Percentiles rank a stretch among this genome's conserved stretches.
Conservation (phyloP, 768 basidiomycete species). For the Trametes punicea region DNA sequence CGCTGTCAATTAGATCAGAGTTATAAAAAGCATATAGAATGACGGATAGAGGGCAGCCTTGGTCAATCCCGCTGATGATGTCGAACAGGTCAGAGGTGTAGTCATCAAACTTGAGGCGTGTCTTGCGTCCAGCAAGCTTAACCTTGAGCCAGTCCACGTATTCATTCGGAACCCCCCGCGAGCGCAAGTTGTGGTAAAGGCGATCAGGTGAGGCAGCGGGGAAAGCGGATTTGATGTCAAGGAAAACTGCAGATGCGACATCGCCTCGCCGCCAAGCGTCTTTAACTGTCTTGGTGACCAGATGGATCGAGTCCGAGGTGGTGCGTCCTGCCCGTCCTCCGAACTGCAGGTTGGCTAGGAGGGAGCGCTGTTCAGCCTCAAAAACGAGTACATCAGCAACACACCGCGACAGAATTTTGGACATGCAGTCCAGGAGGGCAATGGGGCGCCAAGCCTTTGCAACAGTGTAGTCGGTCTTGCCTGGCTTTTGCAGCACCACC, state of each 20-base stretch:
- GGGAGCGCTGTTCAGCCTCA: background rate
- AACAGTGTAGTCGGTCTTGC: slow-evolving; percentile 32
- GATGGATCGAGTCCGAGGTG: slow-evolving; percentile 27
- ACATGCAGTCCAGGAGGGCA: slow-evolving; percentile 30
- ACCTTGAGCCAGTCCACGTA: slow-evolving; percentile 16
- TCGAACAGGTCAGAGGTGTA: slow-evolving; percentile 18
- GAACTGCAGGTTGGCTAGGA: slow-evolving; percentile 25
- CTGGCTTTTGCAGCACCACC: slow-evolving; percentile 36
- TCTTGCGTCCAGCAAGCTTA: slow-evolving; percentile 19
- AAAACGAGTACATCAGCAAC: slow-evolving; percentile 12
- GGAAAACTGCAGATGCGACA: slow-evolving; percentile 30
- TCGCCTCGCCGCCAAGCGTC: slow-evolving; percentile 23
- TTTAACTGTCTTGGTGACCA: slow-evolving; percentile 19
- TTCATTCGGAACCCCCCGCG: slow-evolving; percentile 14
- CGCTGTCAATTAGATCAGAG: slow-evolving; percentile 19
- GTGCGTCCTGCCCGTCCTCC: slow-evolving; percentile 23
- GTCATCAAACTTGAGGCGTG: slow-evolving; percentile 26
- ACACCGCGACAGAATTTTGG: slow-evolving; percentile 24
- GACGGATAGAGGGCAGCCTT: slow-evolving; percentile 33
- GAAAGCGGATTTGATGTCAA: slow-evolving; percentile 36
- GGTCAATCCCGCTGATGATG: slow-evolving; percentile 28
- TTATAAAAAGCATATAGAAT: slow-evolving; percentile 34
- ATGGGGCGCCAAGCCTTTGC: slow-evolving; percentile 39
- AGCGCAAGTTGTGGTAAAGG: slow-evolving; percentile 17
- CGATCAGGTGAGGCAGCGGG: slow-evolving; percentile 7